Evolutionary conservation across 495 filamentous ascomycete species (phyloP).

Genomic region (Penicillium salamii): DNA sequence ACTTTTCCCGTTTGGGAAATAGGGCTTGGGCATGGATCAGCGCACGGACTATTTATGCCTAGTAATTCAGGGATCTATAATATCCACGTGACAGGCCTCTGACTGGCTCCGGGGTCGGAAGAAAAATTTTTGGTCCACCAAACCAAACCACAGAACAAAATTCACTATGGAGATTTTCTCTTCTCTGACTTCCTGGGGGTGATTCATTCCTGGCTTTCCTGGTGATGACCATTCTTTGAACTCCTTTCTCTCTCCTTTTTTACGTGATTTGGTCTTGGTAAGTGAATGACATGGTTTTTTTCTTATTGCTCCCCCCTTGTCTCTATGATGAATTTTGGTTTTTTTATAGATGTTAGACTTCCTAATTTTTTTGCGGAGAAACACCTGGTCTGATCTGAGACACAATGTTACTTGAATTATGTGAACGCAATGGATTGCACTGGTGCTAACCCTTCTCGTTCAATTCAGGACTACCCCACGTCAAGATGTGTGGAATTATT

Average conservation of each 20-base stretch:
- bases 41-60: neutral
- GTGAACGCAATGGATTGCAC: slow-evolving; percentile 4
- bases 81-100: neutral
- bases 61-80: neutral
- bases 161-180: slow-evolving; percentile 7
- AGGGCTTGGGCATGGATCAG: neutral
- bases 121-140: slow-evolving; percentile 2
- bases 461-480: slow-evolving; percentile 13
- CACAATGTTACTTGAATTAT: slow-evolving; percentile 11
- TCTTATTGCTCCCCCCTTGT: neutral
- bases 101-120: slow-evolving; percentile 1
- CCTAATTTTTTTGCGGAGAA: slow-evolving; percentile 46
- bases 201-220: slow-evolving; percentile 5
- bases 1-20: neutral
- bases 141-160: slow-evolving; percentile 5
- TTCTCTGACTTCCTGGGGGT: slow-evolving; percentile 5
- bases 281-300: slow-evolving; percentile 4
- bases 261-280: slow-evolving; percentile 16
- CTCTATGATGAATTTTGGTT: slow-evolving; percentile 47
- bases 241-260: neutral
- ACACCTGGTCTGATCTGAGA: slow-evolving; percentile 37
- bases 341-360: slow-evolving; percentile 53
- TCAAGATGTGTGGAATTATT: slow-evolving; percentile 82
- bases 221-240: slow-evolving; percentile 10
- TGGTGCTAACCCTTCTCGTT: neutral